Evolutionary conservation across 805 yeast species (phyloP), one percentile per base, ranked within the genome.

Genomic region (Schizosaccharomyces cryophilus): DNA sequence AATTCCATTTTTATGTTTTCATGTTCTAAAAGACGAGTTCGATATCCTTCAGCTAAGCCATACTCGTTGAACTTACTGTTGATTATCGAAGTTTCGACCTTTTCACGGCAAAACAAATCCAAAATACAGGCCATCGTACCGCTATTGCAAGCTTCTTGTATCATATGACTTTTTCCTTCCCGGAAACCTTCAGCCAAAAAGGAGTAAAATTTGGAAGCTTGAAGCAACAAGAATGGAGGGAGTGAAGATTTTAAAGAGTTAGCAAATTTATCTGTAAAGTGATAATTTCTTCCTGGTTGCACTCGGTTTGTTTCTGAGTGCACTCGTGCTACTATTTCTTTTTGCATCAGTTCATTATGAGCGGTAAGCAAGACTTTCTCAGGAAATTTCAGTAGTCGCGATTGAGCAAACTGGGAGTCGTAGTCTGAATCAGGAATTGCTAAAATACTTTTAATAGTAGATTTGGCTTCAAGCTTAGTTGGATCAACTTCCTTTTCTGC

Each of bases 211-310:
- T n/a, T 21, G 11, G 21, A 7, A 17, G 60, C 60, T 30, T 56
- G 60, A 31, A 24, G 45, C 26, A 56, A 31, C n/a, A 30, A 19
- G 13, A 35, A 35, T n/a, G 42, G 47, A 29, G 60, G 42, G 13
- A 35, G n/a, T 21, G 42, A 17, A 31, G 42, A 40, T 24, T 56
- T 56, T 7, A 56, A 17, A 7, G 60, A 35, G 13, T 35, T 35
- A 19, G 47, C 42, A 24, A 56, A 56, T 40, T 40, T 56, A 17
- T 56, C 60, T 26, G 60, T 40, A 56, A 56, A 40, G 19, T 35
- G 42, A 26, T 29, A 56, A 24, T 56, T 56, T 19, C 60, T 38
- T 19, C 60, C 60, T n/a, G 60, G 60, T 19, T 35, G 60, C 29
- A 56, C 21, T 4, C 60, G 42, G 17, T 6, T 40, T 38, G 17